phyloP scores from a whole-genome alignment of 331 rosid species.

The Quercus tomentella region DNA sequence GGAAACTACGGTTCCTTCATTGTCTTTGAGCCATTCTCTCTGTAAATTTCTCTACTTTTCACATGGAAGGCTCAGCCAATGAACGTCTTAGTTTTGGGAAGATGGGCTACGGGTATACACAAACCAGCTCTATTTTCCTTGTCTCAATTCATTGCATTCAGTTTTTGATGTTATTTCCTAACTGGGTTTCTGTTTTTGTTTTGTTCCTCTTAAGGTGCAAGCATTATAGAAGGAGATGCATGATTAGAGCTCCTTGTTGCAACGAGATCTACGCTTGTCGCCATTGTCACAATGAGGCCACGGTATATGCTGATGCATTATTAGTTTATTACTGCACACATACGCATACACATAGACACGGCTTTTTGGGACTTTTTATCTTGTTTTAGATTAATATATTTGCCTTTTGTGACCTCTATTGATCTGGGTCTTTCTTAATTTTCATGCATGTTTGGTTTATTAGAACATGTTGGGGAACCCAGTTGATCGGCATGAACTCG shows the following conservation, averaged over 20 bases:
- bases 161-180: background rate
- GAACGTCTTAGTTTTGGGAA: conserved; percentile 86
- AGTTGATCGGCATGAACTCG: conserved; percentile 73
- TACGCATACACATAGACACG: background rate
- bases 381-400: background rate
- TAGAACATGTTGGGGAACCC: conserved; percentile 61
- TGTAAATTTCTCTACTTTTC: conserved; percentile 26
- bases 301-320: conserved; percentile 29
- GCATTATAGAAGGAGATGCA: conserved; percentile 88
- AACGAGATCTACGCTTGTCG: conserved; percentile 84
- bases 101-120: conserved; percentile 79
- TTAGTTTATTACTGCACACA: background rate
- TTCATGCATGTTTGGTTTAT: conserved; percentile 8
- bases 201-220: conserved; percentile 45
- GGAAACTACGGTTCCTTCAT: conserved; percentile 27
- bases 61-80: conserved; percentile 62
- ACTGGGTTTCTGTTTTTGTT: background rate
- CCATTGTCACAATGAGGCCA: conserved; percentile 83
- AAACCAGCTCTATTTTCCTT: background rate
- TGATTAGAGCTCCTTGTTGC: conserved; percentile 93
- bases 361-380: background rate
- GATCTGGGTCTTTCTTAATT: conserved; percentile 15
- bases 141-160: background rate
- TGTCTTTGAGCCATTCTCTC: conserved; percentile 8
- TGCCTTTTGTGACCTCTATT: background rate